Conservation (phyloP, 805 yeast genomes). For the Wickerhamiella spandovensis region DNA sequence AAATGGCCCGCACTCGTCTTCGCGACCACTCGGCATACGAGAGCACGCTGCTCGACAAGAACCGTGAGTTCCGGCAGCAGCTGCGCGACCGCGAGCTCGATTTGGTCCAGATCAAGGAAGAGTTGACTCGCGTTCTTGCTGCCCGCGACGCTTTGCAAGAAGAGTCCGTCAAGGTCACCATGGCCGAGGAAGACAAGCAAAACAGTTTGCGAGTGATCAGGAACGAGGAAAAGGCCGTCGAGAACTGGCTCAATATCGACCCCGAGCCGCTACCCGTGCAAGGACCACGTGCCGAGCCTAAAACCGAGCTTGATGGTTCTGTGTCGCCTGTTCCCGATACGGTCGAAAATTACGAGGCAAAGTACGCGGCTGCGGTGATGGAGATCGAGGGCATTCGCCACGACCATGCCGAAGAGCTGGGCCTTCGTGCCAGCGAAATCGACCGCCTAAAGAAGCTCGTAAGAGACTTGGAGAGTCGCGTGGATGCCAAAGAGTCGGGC, state of each 20-base stretch:
- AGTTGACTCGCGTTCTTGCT: slow-evolving; percentile 1
- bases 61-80: slow-evolving; percentile 19
- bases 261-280: neutral
- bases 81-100: neutral
- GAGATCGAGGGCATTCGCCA: slow-evolving; percentile 1
- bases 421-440: slow-evolving; percentile 2
- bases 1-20: slow-evolving; percentile 22
- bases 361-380: neutral
- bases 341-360: neutral
- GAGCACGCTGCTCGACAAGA: slow-evolving; percentile 22
- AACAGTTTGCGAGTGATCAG: slow-evolving; percentile 22
- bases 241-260: neutral
- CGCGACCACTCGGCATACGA: slow-evolving; percentile 28
- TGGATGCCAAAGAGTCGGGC: neutral
- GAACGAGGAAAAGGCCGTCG: slow-evolving; percentile 5
- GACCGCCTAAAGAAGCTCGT: slow-evolving; percentile 9
- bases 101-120: neutral
- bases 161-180: slow-evolving; percentile 20
- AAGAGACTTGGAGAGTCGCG: slow-evolving; percentile 1
- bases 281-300: neutral
- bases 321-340: neutral
- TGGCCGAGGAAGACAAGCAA: slow-evolving; percentile 21
- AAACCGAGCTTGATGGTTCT: neutral
- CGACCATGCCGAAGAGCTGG: neutral
- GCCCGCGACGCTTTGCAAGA: slow-evolving; percentile 11